phyloP scores from a whole-genome alignment of 306 rosid genomes.

The Hylodesmum podocarpum region DNA sequence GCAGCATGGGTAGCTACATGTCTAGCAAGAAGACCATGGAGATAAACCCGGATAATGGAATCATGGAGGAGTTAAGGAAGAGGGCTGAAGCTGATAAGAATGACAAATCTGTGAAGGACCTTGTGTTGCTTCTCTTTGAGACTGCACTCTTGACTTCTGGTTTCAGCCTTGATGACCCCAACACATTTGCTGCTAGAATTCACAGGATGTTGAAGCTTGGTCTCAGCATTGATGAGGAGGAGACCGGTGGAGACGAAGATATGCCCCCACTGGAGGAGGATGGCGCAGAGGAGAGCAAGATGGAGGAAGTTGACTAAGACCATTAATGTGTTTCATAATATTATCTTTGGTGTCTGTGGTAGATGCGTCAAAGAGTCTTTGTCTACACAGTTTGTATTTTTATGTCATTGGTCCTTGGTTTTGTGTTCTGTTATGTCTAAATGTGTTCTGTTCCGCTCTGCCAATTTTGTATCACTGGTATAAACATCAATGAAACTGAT shows the following conservation, averaged over 20 bases:
- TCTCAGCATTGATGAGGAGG: conserved; percentile 61
- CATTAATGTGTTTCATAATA: not conserved
- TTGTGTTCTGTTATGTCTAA: not conserved
- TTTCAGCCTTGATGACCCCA: conserved; percentile 62
- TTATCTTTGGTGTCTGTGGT: not conserved
- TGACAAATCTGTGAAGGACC: conserved; percentile 58
- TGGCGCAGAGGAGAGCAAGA: conserved; percentile 56
- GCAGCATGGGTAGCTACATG: conserved; percentile 57
- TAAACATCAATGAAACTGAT: not conserved
- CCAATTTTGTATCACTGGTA: not conserved
- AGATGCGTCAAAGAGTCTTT: not conserved
- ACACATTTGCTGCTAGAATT: conserved; percentile 53
- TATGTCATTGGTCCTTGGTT: not conserved
- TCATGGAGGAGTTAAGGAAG: conserved; percentile 67
- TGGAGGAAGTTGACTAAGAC: conserved; percentile 62
- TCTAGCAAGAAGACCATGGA: conserved; percentile 73
- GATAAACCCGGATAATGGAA: conserved; percentile 64
- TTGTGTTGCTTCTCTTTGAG: conserved; percentile 58
- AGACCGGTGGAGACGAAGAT: conserved; percentile 43
- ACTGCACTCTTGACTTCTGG: conserved; percentile 59
- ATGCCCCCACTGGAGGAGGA: conserved; percentile 62
- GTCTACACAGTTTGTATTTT: not conserved
- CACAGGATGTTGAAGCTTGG: conserved; percentile 67
- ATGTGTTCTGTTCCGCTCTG: not conserved
- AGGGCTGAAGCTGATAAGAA: conserved; percentile 60